phyloP scores from a whole-genome alignment of 1,284 basidiomycete genomes.

The Ceratobasidium sp. region DNA sequence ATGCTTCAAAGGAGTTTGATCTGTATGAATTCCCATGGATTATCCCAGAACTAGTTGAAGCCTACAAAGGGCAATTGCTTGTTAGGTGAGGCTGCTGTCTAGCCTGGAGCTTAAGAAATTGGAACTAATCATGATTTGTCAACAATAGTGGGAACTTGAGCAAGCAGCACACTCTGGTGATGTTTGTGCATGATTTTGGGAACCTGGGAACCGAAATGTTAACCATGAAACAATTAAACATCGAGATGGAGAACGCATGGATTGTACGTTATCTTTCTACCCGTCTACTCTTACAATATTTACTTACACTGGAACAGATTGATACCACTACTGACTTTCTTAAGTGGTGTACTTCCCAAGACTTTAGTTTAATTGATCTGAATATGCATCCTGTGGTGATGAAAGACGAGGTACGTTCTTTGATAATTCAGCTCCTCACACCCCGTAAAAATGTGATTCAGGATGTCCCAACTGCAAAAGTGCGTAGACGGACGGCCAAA shows the following conservation, averaged over 20 bases:
- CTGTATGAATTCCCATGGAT: slow-evolving; percentile 53
- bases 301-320: slow-evolving; percentile 66
- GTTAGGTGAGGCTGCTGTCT: slow-evolving; percentile 42
- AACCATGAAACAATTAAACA: slow-evolving; percentile 66
- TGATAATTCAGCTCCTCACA: background rate
- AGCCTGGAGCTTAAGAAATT: slow-evolving; percentile 50
- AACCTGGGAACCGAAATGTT: slow-evolving; percentile 71
- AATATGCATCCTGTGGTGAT: slow-evolving; percentile 67
- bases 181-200: slow-evolving; percentile 41
- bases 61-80: slow-evolving; percentile 32
- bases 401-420: slow-evolving; percentile 49
- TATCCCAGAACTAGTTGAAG: slow-evolving; percentile 45
- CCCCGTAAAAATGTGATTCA: slow-evolving; percentile 35
- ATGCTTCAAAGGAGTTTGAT: slow-evolving; percentile 41
- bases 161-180: slow-evolving; percentile 86
- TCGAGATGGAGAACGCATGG: slow-evolving; percentile 40
- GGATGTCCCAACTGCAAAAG: slow-evolving; percentile 47
- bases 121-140: slow-evolving; percentile 40
- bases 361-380: slow-evolving; percentile 86
- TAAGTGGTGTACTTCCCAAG: slow-evolving; percentile 75
- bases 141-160: slow-evolving; percentile 76
- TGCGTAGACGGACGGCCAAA: slow-evolving; percentile 59
- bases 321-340: slow-evolving; percentile 87
- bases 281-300: slow-evolving; percentile 84
- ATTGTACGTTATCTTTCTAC: slow-evolving; percentile 64